A percentile compares a stretch with the other conserved stretches of the same genome.
phyloP scores from a whole-genome alignment of 139 green algal genomes.

The Micractinium sp. region DNA sequence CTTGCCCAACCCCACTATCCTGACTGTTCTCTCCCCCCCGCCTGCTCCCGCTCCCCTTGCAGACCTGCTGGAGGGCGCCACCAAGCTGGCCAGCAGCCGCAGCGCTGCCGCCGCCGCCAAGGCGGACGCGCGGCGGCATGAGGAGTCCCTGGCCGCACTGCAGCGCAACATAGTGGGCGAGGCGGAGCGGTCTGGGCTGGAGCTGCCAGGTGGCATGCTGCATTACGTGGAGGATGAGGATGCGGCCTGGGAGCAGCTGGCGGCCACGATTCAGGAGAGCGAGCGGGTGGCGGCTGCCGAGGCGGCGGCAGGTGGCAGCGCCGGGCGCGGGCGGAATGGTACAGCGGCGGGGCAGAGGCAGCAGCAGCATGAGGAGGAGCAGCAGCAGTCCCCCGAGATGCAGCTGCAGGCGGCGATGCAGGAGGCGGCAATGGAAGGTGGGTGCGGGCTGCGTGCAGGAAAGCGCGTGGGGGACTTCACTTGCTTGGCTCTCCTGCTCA shows the following conservation, averaged over 20 bases:
- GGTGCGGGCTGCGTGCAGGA: not conserved
- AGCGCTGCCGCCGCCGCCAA: not conserved
- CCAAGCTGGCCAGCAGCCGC: conserved; percentile 8
- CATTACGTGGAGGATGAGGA: not conserved
- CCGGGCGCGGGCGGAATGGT: not conserved
- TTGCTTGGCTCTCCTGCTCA: no score
- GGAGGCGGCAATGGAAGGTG: conserved; percentile 32
- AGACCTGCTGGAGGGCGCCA: conserved; percentile 16
- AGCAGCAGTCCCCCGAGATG: not conserved
- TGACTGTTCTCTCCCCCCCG: not conserved
- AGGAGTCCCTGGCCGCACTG: conserved; percentile 7
- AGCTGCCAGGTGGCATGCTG: not conserved
- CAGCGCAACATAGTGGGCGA: not conserved
- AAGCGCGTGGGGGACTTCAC: not conserved
- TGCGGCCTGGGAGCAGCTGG: conserved; percentile 25
- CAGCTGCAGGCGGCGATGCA: conserved; percentile 29
- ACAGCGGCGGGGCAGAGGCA: not conserved
- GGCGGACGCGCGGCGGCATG: conserved; percentile 2
- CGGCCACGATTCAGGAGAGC: conserved; percentile 1
- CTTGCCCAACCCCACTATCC: not conserved
- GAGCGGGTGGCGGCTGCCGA: conserved; percentile 10
- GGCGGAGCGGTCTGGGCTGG: not conserved
- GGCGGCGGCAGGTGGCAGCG: not conserved
- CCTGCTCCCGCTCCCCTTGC: not conserved
- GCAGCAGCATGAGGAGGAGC: not conserved